Base-by-base conservation (phyloP, 78 protist species). In the Dictyostelium firmibasis region DNA sequence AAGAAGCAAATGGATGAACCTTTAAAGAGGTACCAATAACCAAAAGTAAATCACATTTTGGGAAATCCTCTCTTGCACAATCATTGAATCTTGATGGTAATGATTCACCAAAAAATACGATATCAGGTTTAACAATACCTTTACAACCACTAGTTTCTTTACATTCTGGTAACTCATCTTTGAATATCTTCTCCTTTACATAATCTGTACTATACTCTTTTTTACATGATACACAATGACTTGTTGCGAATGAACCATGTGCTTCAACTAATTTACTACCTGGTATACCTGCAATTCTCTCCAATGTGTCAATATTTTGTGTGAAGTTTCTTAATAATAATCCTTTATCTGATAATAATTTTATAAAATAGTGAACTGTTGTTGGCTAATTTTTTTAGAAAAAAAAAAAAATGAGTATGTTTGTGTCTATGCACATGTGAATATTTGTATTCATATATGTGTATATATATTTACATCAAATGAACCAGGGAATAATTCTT, bases 261-360 rank as follows among this genome's bases (percentile, higher is more conserved):
- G 98, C 98, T 43, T 91, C 97, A 29, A 98, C 91, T 27, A 98
- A 50, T 70, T 29, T 13, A 31, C 92, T 96, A 0, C 3, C 70
- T 4, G 94, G 86, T 4, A 97, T 41, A n/a, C 96, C 98, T 11
- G 98, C 97, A 25, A 29, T 44, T 38, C 94, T 64, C 93, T 98
- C 99, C 25, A 98, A 91, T 53, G 92, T 81, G 67, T 98, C 99
- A 31, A 98, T 97, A 88, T 98, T 98, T 85, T 98, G 99, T 60
- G 99, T 96, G 93, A 95, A 98, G 47, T 77, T 60, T 25, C 98
- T 84, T 38, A 81, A 85, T 60, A 98, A 91, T 44, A 92, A 18
- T 5, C 97, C 96, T 50, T 81, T 67, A 23, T 97, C 96, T 0
- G 81, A 60, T 23, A 98, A 87, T 62, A 92, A n/a, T 72, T 57